Evolutionary conservation across 345 rosid species (phyloP), one percentile per base, ranked within the genome.

Genomic region (Euphorbia pulcherrima): DNA sequence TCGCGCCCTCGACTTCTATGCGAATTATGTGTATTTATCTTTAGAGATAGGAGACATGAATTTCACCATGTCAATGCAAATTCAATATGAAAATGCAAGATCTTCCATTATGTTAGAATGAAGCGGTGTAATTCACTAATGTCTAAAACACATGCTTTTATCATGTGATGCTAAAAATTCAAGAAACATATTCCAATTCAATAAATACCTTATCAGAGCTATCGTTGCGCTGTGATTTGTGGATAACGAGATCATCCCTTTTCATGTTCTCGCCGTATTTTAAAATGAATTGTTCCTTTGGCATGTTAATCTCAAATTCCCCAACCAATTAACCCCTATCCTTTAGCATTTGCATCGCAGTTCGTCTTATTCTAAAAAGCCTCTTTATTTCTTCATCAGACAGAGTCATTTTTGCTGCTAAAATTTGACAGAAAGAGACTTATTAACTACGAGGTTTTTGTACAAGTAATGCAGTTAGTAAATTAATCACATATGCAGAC

Each of bases 241-340:
- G 84, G 73, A 89, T 82, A 46, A 83, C 82, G 18, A 85, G 95
- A 79, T 91, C 93, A 68, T 94, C 99, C 64, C 97, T 82, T 71
- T 91, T 94, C 92, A 89, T 87, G 81, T 78, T 83, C 21, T 91
- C 92, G 0, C 89, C 92, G n/a, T 78, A 76, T 67, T 85, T 90
- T 6, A 80, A 73, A 12, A 82, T 44, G 60, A 93, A 89, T 65
- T 91, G 86, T 0, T 72, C 68, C 68, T 72, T 68, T 40, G 80
- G 57, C 86, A 82, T 80, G 60, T 79, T 78, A 24, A 91, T 73
- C 64, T 94, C 96, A 18, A 66, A 82, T 70, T 89, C 89, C 9
- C 81, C 79, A 2, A 94, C 85, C 9, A 89, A 75, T 74, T 94
- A 94, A 37, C 85, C 92, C 39, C 95, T 74, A 71, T 91, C 96